Conservation (phyloP, 805 yeast species). For the Teunomyces aglyptinius region DNA sequence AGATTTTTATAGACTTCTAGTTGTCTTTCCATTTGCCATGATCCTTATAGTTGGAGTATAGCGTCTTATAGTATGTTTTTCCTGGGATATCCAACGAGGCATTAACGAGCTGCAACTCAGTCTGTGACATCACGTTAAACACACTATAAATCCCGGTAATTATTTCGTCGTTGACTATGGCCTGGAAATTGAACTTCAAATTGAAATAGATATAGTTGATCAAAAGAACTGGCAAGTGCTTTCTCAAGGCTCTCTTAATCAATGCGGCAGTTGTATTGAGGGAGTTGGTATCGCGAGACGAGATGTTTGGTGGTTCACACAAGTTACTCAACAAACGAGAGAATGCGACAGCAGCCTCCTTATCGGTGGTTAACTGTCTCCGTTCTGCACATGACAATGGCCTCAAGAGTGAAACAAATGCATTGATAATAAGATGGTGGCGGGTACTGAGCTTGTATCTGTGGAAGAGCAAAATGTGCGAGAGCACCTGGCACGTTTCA, state of each 20-base stretch:
- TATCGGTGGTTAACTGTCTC: constrained; percentile 16
- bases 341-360: constrained; percentile 45
- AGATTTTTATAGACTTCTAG: constrained; percentile 16
- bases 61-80: constrained; percentile 59
- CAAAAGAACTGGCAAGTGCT: constrained; percentile 58
- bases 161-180: constrained; percentile 47
- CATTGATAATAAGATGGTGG: constrained; percentile 59
- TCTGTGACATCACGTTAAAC: constrained; percentile 66
- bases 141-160: constrained; percentile 57
- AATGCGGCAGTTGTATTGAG: constrained; percentile 55
- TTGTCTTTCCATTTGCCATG: constrained; percentile 80
- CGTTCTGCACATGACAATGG: constrained; percentile 33
- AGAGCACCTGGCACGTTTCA: constrained; percentile 48
- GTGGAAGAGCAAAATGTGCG: constrained; percentile 64
- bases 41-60: constrained; percentile 72
- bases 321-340: constrained; percentile 62
- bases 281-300: constrained; percentile 27
- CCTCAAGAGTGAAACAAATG: constrained; percentile 51
- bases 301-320: constrained; percentile 62
- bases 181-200: constrained; percentile 48
- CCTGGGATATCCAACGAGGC: constrained; percentile 68
- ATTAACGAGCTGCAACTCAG: constrained; percentile 62
- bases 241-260: constrained; percentile 61
- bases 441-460: constrained; percentile 69
- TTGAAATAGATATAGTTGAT: constrained; percentile 56